Evolutionary conservation across 2,329 filamentous ascomycete species (phyloP).

Genomic region (Trichophyton rubrum): DNA sequence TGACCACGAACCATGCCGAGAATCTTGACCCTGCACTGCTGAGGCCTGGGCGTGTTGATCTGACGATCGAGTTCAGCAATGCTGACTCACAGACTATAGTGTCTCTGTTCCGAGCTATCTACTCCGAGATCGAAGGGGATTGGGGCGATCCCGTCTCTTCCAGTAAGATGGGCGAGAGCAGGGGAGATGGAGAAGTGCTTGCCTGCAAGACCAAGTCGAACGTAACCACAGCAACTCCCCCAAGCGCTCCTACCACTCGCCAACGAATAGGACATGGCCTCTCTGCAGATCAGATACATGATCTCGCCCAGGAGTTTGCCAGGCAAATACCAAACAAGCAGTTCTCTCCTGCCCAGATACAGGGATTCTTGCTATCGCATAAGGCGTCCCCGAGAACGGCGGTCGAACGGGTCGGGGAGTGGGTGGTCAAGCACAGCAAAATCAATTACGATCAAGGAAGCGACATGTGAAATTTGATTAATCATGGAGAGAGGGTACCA

Average conservation of each 20-base stretch:
- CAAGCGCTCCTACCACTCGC: not conserved
- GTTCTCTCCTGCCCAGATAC: slow-evolving; percentile 24
- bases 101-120: slow-evolving; percentile 43
- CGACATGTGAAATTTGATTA: not conserved
- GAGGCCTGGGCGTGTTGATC: slow-evolving; percentile 32
- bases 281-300: not conserved
- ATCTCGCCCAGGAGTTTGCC: slow-evolving; percentile 23
- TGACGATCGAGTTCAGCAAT: not conserved
- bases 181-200: not conserved
- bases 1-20: slow-evolving; percentile 54
- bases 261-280: not conserved
- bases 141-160: not conserved
- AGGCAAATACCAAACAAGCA: slow-evolving; percentile 22
- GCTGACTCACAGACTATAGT: not conserved
- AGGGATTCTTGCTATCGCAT: slow-evolving; percentile 30
- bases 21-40: slow-evolving; percentile 53
- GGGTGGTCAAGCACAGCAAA: slow-evolving; percentile 16
- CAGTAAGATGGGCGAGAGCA: not conserved
- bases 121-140: slow-evolving; percentile 41
- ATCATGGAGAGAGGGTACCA: not conserved
- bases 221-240: not conserved
- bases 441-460: not conserved
- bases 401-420: slow-evolving; percentile 16
- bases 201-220: not conserved
- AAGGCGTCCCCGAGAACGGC: slow-evolving; percentile 24